phyloP scores from a whole-genome alignment of 176 grass and related monocot genomes.

The Microstegium vimineum region DNA sequence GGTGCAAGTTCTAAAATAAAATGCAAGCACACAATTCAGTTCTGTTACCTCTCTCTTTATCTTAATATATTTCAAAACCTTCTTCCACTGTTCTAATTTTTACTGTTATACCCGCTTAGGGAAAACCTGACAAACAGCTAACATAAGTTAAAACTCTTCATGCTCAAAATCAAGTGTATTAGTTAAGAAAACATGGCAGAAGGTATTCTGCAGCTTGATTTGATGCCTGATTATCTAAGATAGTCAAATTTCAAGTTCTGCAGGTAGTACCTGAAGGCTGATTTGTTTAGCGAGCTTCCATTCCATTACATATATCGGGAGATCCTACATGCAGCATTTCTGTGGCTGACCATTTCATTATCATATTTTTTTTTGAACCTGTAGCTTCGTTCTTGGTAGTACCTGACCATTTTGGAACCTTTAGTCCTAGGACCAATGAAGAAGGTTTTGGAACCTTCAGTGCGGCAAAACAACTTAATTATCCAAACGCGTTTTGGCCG shows the following conservation, averaged over 20 bases:
- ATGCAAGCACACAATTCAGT: slow-evolving; percentile 11
- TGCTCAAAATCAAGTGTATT: slow-evolving; percentile 44
- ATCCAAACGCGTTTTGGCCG: too few relatives aligned
- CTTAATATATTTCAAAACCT: not conserved
- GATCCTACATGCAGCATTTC: slow-evolving; percentile 25
- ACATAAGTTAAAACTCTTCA: slow-evolving; percentile 35
- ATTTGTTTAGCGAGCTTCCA: slow-evolving; percentile 52
- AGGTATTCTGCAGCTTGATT: slow-evolving; percentile 27
- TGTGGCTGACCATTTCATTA: slow-evolving; percentile 28
- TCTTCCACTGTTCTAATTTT: not conserved
- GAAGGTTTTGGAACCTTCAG: too few relatives aligned
- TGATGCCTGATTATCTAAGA: slow-evolving; percentile 66
- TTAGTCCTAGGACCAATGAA: too few relatives aligned
- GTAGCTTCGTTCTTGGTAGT: slow-evolving; percentile 34
- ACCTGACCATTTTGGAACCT: too few relatives aligned
- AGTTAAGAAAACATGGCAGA: not conserved
- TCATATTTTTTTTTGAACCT: slow-evolving; percentile 55
- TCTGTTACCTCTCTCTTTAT: not conserved
- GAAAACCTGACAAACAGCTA: slow-evolving; percentile 12
- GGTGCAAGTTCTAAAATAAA: not conserved
- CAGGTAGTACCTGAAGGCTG: slow-evolving; percentile 58
- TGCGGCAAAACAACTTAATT: too few relatives aligned
- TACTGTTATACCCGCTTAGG: slow-evolving; percentile 22
- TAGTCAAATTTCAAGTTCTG: slow-evolving; percentile 55
- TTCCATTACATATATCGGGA: slow-evolving; percentile 37